A percentile compares a stretch with the other conserved stretches of the same genome.
phyloP scores from a whole-genome alignment of 106 monocot genomes.

The Dioscorea dumetorum region DNA sequence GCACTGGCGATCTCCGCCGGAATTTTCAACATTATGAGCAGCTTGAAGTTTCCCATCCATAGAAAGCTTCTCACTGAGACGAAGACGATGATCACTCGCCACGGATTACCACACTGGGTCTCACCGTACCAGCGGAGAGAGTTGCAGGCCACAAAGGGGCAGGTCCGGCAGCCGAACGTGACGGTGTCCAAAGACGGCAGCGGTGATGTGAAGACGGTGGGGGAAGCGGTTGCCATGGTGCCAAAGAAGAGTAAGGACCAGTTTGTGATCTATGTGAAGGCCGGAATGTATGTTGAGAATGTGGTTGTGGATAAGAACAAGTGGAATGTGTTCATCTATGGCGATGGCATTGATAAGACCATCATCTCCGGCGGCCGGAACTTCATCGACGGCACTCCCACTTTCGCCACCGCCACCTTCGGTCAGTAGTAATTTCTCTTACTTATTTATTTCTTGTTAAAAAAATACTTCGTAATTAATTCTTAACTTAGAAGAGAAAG shows the following conservation, averaged over 20 bases:
- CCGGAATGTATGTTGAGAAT: slow-evolving; percentile 38
- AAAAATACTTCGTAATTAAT: too few relatives aligned
- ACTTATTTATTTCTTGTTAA: too few relatives aligned
- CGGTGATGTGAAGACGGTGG: slow-evolving; percentile 32
- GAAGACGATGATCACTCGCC: not conserved
- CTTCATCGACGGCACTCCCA: slow-evolving; percentile 35
- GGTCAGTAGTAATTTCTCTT: slow-evolving; percentile 10
- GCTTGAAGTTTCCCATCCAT: slow-evolving; percentile 18
- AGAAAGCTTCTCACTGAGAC: slow-evolving; percentile 14
- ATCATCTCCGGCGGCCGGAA: slow-evolving; percentile 38
- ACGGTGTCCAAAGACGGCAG: slow-evolving; percentile 50
- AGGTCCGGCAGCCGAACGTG: slow-evolving; percentile 21
- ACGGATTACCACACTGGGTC: slow-evolving; percentile 12
- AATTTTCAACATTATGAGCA: slow-evolving; percentile 19
- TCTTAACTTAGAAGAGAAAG: too few relatives aligned
- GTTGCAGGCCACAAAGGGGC: slow-evolving; percentile 1
- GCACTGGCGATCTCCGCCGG: slow-evolving; percentile 30
- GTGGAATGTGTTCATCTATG: slow-evolving; percentile 48
- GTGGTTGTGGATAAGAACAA: slow-evolving; percentile 36
- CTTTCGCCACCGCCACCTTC: slow-evolving; percentile 35
- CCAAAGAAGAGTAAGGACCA: slow-evolving; percentile 16
- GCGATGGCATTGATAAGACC: slow-evolving; percentile 36
- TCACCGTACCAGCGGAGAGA: slow-evolving; percentile 8
- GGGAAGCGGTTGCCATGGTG: slow-evolving; percentile 31
- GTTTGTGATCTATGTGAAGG: slow-evolving; percentile 55